Base-by-base conservation (phyloP, 108 stramenopile genomes). In the Chaetoceros tenuissimus region DNA sequence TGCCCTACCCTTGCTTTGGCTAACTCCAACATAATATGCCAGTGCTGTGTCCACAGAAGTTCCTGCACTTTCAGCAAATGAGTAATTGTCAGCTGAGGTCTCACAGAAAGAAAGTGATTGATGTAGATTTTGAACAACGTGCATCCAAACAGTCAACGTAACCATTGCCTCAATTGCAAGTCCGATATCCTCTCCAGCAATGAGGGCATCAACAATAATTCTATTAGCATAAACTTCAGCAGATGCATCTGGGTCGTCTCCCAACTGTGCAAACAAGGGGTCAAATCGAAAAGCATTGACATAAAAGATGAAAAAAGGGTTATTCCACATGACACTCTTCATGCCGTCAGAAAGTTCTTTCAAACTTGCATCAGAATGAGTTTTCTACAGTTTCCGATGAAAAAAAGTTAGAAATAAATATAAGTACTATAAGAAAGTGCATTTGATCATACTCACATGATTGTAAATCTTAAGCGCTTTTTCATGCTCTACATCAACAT, bases 1-100 rank as follows among this genome's bases (percentile, higher is more conserved):
- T 48, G 53, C 68, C 28, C 47, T 48, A 16, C 69, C 72, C 24
- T 73, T 59, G 8, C 51, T 65, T 51, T 74, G 70, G 8, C 73
- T 67, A 21, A 75, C 31, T 34, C 89, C 89, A 19, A 87, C 74
- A 84, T 84, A 91, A 20, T 84, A 66, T 2, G 76, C 89, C 22
- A 87, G 82, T 19, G 85, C 89, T 19, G 67, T 63, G 57, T 91
- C 89, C 44, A 91, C 49, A 3, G 27, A 58, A 28, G 48, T 57
- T 48, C 54, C 55, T 53, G 47, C 49, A 48, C 7, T n/a, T n/a
- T n/a, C n/a, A n/a, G n/a, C n/a, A n/a, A 53, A 34, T 25, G 55
- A 53, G 24, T 56, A 47, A 8, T 53, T 23, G 0, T 66, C 26
- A 0, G 19, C 31, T 21, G 47, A 29, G 8, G 59, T 55, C 22